Evolutionary conservation across 805 yeast species (phyloP).

Genomic region (Wickerhamiella australiensis): DNA sequence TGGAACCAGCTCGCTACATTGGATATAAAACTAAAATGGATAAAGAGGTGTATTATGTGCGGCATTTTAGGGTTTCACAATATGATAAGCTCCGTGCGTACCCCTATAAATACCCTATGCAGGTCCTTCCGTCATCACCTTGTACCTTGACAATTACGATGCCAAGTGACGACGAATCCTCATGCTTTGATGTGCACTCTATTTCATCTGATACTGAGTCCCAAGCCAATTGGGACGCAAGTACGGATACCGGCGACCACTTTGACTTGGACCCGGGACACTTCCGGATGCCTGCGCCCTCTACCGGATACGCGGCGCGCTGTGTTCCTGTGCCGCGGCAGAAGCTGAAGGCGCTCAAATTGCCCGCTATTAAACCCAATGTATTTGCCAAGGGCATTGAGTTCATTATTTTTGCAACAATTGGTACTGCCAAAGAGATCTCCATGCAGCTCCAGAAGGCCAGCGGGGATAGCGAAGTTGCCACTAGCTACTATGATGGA

Average conservation of each 20-base stretch:
- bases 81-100: background rate
- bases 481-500: conserved; percentile 4
- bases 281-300: conserved; percentile 10
- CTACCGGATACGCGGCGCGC: background rate
- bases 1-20: background rate
- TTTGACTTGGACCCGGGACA: background rate
- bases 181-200: conserved; percentile 2
- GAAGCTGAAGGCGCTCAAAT: background rate
- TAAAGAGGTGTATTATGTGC: background rate
- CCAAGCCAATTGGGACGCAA: background rate
- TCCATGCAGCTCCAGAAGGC: background rate
- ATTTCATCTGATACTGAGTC: conserved; percentile 3
- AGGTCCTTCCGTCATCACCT: background rate
- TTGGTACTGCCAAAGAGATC: background rate
- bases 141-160: background rate
- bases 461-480: background rate
- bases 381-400: background rate
- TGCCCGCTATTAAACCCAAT: background rate
- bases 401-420: conserved; percentile 1
- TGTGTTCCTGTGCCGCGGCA: background rate
- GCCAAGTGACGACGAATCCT: conserved; percentile 8
- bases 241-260: background rate
- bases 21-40: background rate
- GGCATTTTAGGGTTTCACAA: background rate
- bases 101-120: background rate